phyloP scores from a whole-genome alignment of 345 rosid genomes.

The Stellera chamaejasme region DNA sequence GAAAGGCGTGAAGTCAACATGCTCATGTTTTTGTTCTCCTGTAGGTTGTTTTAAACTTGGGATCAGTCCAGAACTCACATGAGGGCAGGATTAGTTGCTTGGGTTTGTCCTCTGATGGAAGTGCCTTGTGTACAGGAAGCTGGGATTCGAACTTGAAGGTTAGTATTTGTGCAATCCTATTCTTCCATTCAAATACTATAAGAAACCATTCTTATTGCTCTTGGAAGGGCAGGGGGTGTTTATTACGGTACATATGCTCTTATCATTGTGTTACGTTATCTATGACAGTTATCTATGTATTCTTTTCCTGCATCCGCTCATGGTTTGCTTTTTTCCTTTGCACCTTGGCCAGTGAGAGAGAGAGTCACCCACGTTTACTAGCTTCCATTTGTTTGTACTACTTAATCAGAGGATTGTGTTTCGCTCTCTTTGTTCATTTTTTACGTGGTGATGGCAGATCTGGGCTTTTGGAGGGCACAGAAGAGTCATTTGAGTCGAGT shows the following conservation, averaged over 20 bases:
- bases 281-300: neutral
- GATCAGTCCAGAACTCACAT: conserved; percentile 72
- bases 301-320: neutral
- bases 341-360: neutral
- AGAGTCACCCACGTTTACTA: no score
- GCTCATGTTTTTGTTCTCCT: conserved; percentile 5
- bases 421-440: neutral
- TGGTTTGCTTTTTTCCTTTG: neutral
- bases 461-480: conserved; percentile 98
- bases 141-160: conserved; percentile 96
- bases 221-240: no score
- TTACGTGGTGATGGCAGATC: conserved; percentile 42
- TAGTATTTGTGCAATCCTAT: conserved; percentile 14
- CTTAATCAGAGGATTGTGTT: neutral
- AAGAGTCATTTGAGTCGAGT: conserved; percentile 36
- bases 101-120: conserved; percentile 96
- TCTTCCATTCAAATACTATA: conserved; percentile 1
- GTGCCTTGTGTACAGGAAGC: conserved; percentile 99
- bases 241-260: neutral
- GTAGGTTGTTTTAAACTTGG: conserved; percentile 81
- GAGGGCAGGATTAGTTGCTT: conserved; percentile 68
- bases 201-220: no score
- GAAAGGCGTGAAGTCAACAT: no score
- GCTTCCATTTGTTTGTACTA: no score
- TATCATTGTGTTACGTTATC: neutral